A percentile compares a stretch with the other conserved stretches of the same genome.
These are phyloP conservation scores for Neurospora discreta DNA, from an alignment of 495 filamentous ascomycete species.

Conservation along the genomic window DNA sequence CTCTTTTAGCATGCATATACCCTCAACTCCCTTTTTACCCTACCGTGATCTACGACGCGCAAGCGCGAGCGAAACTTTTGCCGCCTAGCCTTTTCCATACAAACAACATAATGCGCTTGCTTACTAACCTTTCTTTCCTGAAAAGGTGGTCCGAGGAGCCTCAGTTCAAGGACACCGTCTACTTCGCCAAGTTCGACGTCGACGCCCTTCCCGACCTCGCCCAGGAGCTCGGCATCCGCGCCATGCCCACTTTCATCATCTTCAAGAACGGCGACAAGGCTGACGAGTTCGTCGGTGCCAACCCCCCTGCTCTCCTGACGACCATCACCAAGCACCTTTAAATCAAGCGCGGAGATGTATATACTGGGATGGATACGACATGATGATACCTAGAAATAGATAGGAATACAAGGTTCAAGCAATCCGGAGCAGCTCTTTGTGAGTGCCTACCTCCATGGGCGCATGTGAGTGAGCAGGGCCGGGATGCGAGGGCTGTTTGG, in stretches of 20 bases:
- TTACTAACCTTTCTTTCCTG: background rate
- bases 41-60: background rate
- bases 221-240: constrained; percentile 70
- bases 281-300: constrained; percentile 72
- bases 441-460: background rate
- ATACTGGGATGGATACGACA: background rate
- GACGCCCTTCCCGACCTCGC: constrained; percentile 69
- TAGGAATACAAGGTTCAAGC: background rate
- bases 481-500: background rate
- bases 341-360: background rate
- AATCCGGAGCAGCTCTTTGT: background rate
- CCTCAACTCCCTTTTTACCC: background rate
- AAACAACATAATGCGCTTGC: background rate
- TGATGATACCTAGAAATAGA: background rate
- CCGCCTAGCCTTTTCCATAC: background rate
- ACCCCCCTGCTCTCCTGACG: constrained; percentile 32
- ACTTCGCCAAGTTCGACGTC: constrained; percentile 90
- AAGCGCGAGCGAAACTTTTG: background rate
- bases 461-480: background rate
- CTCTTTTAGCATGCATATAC: background rate
- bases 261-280: constrained; percentile 63
- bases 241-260: constrained; percentile 90
- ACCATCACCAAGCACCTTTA: background rate
- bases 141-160: constrained; percentile 44
- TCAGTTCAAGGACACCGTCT: constrained; percentile 33